A percentile compares a stretch with the other conserved stretches of the same genome.
Conservation (phyloP, 2,329 filamentous ascomycete species). For the Pseudocercospora ulei region DNA sequence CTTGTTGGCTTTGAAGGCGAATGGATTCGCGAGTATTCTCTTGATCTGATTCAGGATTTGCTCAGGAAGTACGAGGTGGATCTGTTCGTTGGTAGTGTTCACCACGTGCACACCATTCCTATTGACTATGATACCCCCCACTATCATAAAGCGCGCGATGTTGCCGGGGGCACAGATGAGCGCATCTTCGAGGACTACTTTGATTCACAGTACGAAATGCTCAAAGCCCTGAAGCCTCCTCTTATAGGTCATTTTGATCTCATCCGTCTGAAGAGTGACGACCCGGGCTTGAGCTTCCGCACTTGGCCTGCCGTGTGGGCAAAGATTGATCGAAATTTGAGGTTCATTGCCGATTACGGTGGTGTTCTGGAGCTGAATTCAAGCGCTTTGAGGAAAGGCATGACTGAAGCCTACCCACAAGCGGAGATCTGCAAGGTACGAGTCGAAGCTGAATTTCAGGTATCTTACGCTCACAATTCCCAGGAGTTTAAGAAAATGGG, state of each 20-base stretch:
- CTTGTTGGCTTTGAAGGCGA: conserved; percentile 88
- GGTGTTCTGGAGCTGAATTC: conserved; percentile 86
- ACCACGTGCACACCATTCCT: conserved; percentile 76
- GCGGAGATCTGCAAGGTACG: conserved; percentile 64
- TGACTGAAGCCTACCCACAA: conserved; percentile 81
- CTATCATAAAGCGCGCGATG: conserved; percentile 55
- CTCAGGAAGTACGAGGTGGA: conserved; percentile 58
- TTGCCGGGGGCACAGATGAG: conserved; percentile 56
- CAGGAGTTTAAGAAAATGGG: conserved; percentile 62
- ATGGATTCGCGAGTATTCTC: conserved; percentile 67
- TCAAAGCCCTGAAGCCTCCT: conserved; percentile 58
- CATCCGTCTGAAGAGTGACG: conserved; percentile 65
- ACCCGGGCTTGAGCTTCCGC: conserved; percentile 49
- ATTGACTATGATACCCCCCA: conserved; percentile 71
- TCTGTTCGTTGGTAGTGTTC: conserved; percentile 85
- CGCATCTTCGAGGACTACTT: conserved; percentile 75
- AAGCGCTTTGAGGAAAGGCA: conserved; percentile 75
- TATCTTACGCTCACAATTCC: background rate
- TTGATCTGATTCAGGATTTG: conserved; percentile 51
- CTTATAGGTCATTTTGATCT: conserved; percentile 93
- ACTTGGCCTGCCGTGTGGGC: conserved; percentile 55
- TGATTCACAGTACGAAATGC: conserved; percentile 75
- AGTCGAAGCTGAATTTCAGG: no score
- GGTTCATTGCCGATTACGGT: conserved; percentile 59
- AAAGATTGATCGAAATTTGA: conserved; percentile 63